Evolutionary conservation across 2,329 filamentous ascomycete species (phyloP), one percentile per base, ranked within the genome.

Genomic region (Tricladium varicosporioides): DNA sequence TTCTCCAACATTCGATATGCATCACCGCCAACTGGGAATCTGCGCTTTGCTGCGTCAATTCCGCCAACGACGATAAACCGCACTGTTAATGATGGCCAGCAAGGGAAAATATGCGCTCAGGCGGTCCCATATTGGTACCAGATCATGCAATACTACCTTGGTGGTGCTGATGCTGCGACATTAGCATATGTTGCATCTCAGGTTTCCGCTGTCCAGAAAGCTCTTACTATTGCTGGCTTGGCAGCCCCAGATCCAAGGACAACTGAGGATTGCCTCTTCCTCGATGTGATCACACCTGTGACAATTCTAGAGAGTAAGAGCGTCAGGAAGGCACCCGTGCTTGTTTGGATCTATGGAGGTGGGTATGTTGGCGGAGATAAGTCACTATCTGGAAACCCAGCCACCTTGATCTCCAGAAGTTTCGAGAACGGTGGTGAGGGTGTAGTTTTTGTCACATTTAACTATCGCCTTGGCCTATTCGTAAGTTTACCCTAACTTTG

Each of bases 341-440:
- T 80, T 1, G 74, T 80, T 3, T 80, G 74, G 74, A 77, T 81
- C 42, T 78, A 80, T 60, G 79, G 79, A 13, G 78, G 78, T 8
- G 78, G 77, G 9, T 80, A 79, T 53, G 70, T 70, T 3, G 60
- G 62, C 2, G 74, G 74, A 5, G 69, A 69, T 40, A 80, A 80
- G 62, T 70, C 66, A 18, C 69, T 67, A 14, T 63, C 59, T 48
- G 60, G 65, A 8, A 71, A 74, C 33, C 74, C 75, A 5, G 70
- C 74, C 18, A 73, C 73, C 8, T 64, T 79, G 9, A 65, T 78
- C 9, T 69, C 72, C 1, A 56, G 53, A 5, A 60, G 61, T 11
- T 53, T 64, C 19, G 55, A 62, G 1, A 55, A 63, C 53, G 67
- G 70, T 4, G 67, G 68, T 5, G 73, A 73, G 19, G 77, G 76